These are phyloP conservation scores for Ramularia endophylla DNA, from an alignment of 2,329 filamentous ascomycete species.

Conservation along the genomic window DNA sequence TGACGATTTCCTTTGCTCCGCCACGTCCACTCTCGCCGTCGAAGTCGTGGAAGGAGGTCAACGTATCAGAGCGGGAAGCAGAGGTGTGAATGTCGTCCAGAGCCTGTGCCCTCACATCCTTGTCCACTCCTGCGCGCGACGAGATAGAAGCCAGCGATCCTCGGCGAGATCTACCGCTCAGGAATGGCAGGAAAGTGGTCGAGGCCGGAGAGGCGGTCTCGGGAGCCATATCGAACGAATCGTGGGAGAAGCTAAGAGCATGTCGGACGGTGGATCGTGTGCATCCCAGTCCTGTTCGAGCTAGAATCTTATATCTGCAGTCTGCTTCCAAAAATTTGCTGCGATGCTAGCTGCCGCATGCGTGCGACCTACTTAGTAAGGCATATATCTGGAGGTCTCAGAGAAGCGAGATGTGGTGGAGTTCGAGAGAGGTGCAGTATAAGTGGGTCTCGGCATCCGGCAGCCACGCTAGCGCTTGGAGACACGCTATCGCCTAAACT, in stretches of 20 bases:
- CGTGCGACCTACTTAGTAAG: too few species aligned
- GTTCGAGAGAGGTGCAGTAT: too few species aligned
- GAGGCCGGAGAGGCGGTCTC: slow-evolving; percentile 25
- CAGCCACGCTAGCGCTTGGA: too few species aligned
- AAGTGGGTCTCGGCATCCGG: too few species aligned
- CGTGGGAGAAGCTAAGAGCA: too few species aligned
- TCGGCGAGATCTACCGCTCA: slow-evolving; percentile 30
- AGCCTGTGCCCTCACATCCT: slow-evolving; percentile 67
- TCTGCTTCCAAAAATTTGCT: too few species aligned
- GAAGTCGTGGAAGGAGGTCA: slow-evolving; percentile 95
- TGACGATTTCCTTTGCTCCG: slow-evolving; percentile 33
- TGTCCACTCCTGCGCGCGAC: slow-evolving; percentile 48
- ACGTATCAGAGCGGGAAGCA: slow-evolving; percentile 74
- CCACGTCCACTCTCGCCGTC: slow-evolving; percentile 57
- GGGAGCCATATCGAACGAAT: slow-evolving; percentile 20
- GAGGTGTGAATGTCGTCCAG: slow-evolving; percentile 84
- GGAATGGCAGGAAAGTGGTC: slow-evolving; percentile 25
- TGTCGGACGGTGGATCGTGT: background rate
- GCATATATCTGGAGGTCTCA: too few species aligned
- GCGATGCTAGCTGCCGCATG: too few species aligned
- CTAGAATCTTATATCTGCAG: too few species aligned
- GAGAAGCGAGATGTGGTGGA: too few species aligned
- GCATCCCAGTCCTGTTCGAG: too few species aligned
- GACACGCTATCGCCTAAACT: too few species aligned
- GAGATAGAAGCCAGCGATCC: slow-evolving; percentile 36